These are phyloP conservation scores for Phellopilus nigrolimitatus DNA, from an alignment of 1,284 basidiomycete species.

Conservation along the genomic window DNA sequence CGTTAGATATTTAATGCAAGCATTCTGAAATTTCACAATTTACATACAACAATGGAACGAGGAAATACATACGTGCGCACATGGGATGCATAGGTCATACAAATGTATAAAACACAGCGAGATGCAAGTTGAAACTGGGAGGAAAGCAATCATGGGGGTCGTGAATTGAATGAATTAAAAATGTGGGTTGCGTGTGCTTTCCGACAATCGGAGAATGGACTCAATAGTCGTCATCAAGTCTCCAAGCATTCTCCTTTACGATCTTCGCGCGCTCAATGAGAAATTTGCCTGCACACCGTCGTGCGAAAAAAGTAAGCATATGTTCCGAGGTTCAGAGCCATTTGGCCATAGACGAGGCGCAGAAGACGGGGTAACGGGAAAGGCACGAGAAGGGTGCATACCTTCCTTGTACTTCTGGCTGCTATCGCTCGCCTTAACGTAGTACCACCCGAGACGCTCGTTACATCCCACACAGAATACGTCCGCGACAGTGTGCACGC, in stretches of 20 bases:
- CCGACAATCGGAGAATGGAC: neutral
- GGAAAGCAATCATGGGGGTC: no score
- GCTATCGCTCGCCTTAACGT: constrained; percentile 73
- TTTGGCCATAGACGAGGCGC: neutral
- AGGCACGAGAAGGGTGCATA: constrained; percentile 28
- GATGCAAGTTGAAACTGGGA: no score
- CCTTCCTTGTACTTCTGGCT: constrained; percentile 89
- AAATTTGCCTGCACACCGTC: constrained; percentile 79
- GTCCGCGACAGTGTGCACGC: constrained; percentile 79
- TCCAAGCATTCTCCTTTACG: constrained; percentile 79
- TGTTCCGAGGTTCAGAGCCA: neutral
- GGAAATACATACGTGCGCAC: no score
- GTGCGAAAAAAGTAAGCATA: neutral
- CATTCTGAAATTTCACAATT: no score
- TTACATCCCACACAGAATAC: constrained; percentile 75
- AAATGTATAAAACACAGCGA: no score
- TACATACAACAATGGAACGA: no score
- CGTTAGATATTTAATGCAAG: no score
- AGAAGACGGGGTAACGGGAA: neutral
- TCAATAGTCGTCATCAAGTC: constrained; percentile 36
- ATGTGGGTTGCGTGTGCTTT: no score
- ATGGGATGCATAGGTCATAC: no score
- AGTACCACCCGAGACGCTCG: constrained; percentile 79
- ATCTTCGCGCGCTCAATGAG: constrained; percentile 78
- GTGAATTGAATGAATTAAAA: neutral